Evolutionary conservation across 129 eudicot genomes (phyloP).

Genomic region (Solidago caesia): DNA sequence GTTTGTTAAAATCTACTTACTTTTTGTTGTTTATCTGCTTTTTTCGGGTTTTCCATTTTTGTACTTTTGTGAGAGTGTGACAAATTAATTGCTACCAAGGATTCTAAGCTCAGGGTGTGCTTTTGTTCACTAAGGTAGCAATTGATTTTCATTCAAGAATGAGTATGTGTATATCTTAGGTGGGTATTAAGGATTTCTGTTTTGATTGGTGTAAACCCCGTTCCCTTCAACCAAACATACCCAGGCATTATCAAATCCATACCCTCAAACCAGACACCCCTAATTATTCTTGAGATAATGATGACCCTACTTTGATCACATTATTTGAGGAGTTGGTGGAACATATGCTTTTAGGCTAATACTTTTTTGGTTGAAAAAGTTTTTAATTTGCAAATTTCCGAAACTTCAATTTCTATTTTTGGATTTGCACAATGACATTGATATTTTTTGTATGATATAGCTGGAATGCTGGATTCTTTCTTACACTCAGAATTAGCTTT

Average conservation of each 20-base stretch:
- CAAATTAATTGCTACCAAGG: slow-evolving; percentile 1
- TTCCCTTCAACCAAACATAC: too few relatives aligned
- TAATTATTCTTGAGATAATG: slow-evolving; percentile 13
- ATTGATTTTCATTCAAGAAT: background rate
- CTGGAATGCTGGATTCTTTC: background rate
- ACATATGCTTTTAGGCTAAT: background rate
- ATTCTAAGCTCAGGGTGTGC: slow-evolving; percentile 11
- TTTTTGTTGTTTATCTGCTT: background rate
- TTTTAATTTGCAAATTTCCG: too few relatives aligned
- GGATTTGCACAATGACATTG: slow-evolving; percentile 17
- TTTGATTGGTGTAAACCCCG: slow-evolving; percentile 2
- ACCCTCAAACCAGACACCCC: background rate
- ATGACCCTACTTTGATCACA: slow-evolving; percentile 16
- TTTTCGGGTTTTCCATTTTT: background rate
- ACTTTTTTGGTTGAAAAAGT: too few relatives aligned
- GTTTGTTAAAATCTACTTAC: background rate
- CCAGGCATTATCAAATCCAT: background rate
- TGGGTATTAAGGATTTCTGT: background rate
- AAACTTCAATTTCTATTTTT: background rate
- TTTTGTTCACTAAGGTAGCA: slow-evolving; percentile 10
- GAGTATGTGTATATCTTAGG: background rate
- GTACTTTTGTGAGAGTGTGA: background rate
- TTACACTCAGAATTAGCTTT: slow-evolving; percentile 13
- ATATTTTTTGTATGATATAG: slow-evolving; percentile 9
- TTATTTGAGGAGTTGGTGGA: background rate